These are phyloP conservation scores for Syncephalastrum sp. DNA, from an alignment of 371 early-diverging fungal genomes.

Conservation along the genomic window DNA sequence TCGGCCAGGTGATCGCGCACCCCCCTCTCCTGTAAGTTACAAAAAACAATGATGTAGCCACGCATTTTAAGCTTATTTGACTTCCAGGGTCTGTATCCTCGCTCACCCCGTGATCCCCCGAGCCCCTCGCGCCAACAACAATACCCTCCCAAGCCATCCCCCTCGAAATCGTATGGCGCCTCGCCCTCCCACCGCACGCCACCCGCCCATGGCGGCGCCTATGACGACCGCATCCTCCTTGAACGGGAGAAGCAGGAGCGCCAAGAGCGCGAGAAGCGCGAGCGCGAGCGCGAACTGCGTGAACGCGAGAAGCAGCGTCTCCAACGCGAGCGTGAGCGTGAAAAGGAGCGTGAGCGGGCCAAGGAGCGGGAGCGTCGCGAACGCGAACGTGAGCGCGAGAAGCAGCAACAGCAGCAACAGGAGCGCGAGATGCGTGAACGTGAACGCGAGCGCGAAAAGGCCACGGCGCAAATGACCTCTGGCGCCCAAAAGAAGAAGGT, in stretches of 20 bases:
- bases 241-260: conserved; percentile 11
- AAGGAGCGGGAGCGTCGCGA: conserved; percentile 24
- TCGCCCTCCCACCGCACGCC: conserved; percentile 8
- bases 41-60: no score
- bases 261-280: conserved; percentile 11
- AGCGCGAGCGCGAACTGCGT: conserved; percentile 13
- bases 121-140: conserved; percentile 10
- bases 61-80: neutral
- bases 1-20: conserved; percentile 16
- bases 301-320: conserved; percentile 27
- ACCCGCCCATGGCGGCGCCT: conserved; percentile 23
- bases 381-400: conserved; percentile 26
- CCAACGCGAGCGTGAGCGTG: conserved; percentile 24
- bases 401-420: conserved; percentile 16
- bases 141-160: conserved; percentile 26
- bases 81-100: conserved; percentile 14
- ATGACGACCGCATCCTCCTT: conserved; percentile 30
- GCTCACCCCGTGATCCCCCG: conserved; percentile 18
- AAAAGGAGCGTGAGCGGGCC: conserved; percentile 7
- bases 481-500: conserved; percentile 52
- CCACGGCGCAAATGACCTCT: conserved; percentile 25
- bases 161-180: conserved; percentile 22
- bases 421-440: conserved; percentile 17
- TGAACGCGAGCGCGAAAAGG: conserved; percentile 28
- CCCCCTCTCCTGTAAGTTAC: conserved; percentile 26